Evolutionary conservation across 495 filamentous ascomycete genomes (phyloP), one percentile per base, ranked within the genome.

Genomic region (Cairneyella variabilis): DNA sequence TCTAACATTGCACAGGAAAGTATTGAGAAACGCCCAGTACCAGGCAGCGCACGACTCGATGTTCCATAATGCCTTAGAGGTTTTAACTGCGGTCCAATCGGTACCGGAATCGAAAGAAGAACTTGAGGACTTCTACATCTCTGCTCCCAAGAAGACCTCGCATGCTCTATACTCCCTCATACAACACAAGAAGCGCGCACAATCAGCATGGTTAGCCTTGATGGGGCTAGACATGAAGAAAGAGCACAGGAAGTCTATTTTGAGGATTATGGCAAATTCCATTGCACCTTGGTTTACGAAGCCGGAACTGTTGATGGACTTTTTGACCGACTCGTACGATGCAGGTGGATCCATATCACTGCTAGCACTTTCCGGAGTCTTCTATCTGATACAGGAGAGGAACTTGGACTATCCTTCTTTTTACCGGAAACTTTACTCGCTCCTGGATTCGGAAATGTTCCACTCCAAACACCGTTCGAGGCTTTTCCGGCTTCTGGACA

Each of bases 351-450:
- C 88, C 4, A 88, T 79, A 8, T 90, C 93, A 3, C 80, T 97
- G 3, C 77, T 96, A 21, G 91, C 95, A 2, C 77, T 99, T 0
- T 95, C 90, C 4, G 92, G 93, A 34, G 82, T 99, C 18, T 99
- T 95, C 74, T 90, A 96, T 64, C 83, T 99, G 34, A 96, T 97
- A 51, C 85, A 88, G 58, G 82, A 88, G 60, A 88, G 88, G 59
- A 97, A 99, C 66, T 78, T 99, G 30, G 95, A 97, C 70, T 97
- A 97, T 70, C 95, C 93, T 0, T 79, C 83, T 23, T 99, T 99
- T 77, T 99, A 92, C 73, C 69, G 76, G 26, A 97, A 96, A 64
- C 78, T 99, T 5, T 99, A 99, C 69, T 92, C 89, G 0, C 75
- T 97, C 12, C 76, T 97, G 6, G 87, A 96, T 65, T 77, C 82